A percentile compares a stretch with the other conserved stretches of the same genome.
Conservation (phyloP, 768 basidiomycete species). For the Phylloporus arenicola region DNA sequence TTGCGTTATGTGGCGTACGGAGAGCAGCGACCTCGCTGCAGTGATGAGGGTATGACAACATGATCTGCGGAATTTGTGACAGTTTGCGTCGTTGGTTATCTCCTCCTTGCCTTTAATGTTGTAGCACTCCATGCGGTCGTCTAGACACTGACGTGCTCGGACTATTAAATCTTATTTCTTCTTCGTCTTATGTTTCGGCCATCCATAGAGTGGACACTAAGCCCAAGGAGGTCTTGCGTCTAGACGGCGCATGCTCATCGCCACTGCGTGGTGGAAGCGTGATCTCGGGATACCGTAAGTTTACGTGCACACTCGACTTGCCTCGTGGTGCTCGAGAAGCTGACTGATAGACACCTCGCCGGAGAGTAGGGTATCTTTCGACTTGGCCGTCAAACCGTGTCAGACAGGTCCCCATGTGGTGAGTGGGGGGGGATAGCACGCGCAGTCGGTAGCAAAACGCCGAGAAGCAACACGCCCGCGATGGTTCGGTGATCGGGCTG, state of each 20-base stretch:
- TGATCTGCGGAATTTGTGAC: constrained; percentile 24
- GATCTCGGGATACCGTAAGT: constrained; percentile 27
- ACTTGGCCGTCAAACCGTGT: constrained; percentile 8
- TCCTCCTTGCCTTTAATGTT: constrained; percentile 8
- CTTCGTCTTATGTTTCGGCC: constrained; percentile 15
- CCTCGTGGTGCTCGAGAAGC: constrained; percentile 13
- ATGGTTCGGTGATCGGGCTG: neutral
- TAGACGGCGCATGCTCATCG: constrained; percentile 20
- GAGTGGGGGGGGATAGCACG: constrained; percentile 14
- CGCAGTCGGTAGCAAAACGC: constrained; percentile 11
- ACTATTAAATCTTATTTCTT: constrained; percentile 15
- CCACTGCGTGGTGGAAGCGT: constrained; percentile 28
- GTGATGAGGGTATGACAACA: constrained; percentile 29
- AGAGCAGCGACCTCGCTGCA: constrained; percentile 27
- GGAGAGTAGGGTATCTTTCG: constrained; percentile 5
- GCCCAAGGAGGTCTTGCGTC: constrained; percentile 1
- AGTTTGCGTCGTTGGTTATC: constrained; percentile 2
- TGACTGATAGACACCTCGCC: constrained; percentile 13
- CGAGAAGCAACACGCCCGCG: constrained; percentile 7
- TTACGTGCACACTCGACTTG: constrained; percentile 20
- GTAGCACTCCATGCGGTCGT: constrained; percentile 8
- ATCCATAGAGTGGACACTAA: constrained; percentile 6
- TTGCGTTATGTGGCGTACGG: constrained; percentile 28
- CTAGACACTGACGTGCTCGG: constrained; percentile 14
- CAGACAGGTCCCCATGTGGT: neutral